Evolutionary conservation across 805 yeast genomes (phyloP).

Genomic region (Saturnispora mendoncae): DNA sequence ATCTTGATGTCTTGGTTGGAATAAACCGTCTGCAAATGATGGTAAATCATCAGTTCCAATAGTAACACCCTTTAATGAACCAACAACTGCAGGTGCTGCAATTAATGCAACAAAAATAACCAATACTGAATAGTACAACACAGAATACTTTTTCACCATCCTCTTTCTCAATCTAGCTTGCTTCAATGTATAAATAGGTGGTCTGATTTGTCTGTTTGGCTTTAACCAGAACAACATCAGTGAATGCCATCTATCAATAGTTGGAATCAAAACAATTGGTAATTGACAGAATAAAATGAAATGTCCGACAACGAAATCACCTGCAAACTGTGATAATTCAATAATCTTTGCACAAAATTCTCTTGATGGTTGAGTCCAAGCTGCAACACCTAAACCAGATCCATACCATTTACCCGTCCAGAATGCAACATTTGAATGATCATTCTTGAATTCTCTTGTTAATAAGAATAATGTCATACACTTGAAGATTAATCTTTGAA

Average conservation of each 20-base stretch:
- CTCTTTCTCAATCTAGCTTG: conserved; percentile 95
- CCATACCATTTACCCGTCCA: conserved; percentile 99
- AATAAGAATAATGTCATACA: conserved; percentile 66
- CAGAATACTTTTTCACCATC: conserved; percentile 90
- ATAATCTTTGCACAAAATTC: conserved; percentile 90
- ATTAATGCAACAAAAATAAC: conserved; percentile 65
- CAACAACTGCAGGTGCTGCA: conserved; percentile 87
- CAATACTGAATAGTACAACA: conserved; percentile 66
- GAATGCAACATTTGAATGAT: conserved; percentile 94
- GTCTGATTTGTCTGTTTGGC: conserved; percentile 94
- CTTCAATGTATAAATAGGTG: conserved; percentile 93
- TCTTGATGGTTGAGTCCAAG: conserved; percentile 92
- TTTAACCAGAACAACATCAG: conserved; percentile 98
- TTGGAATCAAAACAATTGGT: conserved; percentile 79
- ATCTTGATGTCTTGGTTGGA: conserved; percentile 79
- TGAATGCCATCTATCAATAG: conserved; percentile 95
- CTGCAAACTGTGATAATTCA: conserved; percentile 92
- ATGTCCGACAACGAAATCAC: conserved; percentile 93
- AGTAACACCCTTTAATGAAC: conserved; percentile 35
- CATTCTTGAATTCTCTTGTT: conserved; percentile 94
- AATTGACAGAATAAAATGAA: conserved; percentile 77
- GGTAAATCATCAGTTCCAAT: conserved; percentile 29
- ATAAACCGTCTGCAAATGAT: conserved; percentile 47
- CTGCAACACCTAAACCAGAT: conserved; percentile 85
- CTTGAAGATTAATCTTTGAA: conserved; percentile 84